phyloP scores from a whole-genome alignment of 352 stramenopile species.

The Halophytophthora batemanensis region DNA sequence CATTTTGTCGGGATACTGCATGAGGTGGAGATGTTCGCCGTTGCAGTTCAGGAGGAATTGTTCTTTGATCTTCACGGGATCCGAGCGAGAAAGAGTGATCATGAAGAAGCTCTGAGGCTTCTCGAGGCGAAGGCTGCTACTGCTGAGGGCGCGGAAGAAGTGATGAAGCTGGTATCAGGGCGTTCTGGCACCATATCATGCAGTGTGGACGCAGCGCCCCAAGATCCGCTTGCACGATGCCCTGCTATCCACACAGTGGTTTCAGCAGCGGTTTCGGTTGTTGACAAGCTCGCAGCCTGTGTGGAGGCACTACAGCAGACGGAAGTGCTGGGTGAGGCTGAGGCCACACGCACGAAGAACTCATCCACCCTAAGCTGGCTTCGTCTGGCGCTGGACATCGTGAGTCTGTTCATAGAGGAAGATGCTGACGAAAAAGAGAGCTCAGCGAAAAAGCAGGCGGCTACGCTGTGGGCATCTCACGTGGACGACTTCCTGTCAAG shows the following conservation, averaged over 20 bases:
- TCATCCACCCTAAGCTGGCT: constrained; percentile 18
- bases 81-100: not conserved
- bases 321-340: constrained; percentile 8
- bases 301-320: constrained; percentile 8
- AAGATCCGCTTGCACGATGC: constrained; percentile 9
- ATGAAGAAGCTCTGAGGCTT: constrained; percentile 5
- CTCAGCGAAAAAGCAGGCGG: constrained; percentile 1
- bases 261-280: constrained; percentile 14
- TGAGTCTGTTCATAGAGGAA: constrained; percentile 5
- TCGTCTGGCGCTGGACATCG: constrained; percentile 12
- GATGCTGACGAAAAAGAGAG: constrained; percentile 3
- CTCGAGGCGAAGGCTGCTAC: constrained; percentile 10
- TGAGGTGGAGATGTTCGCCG: constrained; percentile 19
- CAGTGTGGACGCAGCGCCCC: not conserved
- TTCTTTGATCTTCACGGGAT: constrained; percentile 27
- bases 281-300: constrained; percentile 18
- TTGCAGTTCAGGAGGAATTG: constrained; percentile 31
- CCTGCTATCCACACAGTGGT: constrained; percentile 20
- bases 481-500: constrained; percentile 22
- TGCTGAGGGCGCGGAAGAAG: constrained; percentile 4
- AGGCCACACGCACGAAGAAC: constrained; percentile 10
- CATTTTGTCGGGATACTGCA: constrained; percentile 24
- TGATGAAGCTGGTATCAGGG: not conserved
- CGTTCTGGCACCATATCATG: not conserved
- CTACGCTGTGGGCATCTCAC: constrained; percentile 13